Evolutionary conservation across 169 alveolate species (phyloP), one percentile per base, ranked within the genome.

Genomic region (Cryptosporidium muris): DNA sequence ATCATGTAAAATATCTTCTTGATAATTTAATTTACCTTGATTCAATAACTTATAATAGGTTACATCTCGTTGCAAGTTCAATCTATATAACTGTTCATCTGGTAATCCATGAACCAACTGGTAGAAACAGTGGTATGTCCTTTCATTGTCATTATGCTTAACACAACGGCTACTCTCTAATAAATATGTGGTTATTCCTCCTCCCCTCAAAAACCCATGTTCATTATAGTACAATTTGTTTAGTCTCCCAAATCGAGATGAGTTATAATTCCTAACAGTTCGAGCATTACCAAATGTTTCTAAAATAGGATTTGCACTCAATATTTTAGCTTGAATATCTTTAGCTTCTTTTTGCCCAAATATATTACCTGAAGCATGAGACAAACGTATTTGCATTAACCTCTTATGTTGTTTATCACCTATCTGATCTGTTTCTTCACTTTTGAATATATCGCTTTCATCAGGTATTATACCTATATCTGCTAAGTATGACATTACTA

Each of bases 221-320:
- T 80, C 82, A 67, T 91, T 88, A 45, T 92, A 81, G 56, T 89
- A 91, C 8, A 93, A 82, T 65, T 91, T 90, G 51, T 91, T 92
- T 65, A 92, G 89, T 82, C 95, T 95, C 9, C 99, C 99, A 88
- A 95, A 95, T 52, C 98, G 90, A 7, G 95, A 89, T 1, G 96
- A 92, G 91, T 95, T 95, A 89, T 95, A 92, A 81, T 95, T 95
- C 64, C 96, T 91, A 2, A 94, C 92, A 2, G 98, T 95, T 90
- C 95, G 94, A 0, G 98, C 98, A 89, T 95, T 95, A 4, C 98
- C 98, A 74, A 95, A 94, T 2, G 97, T 97, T 82, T 95, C 98
- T 65, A 94, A 82, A 38, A 94, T 90, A 0, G 98, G 98, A 80
- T 95, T 95, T 43, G 95, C 93, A 36, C 94, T 93, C 88, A 95